phyloP scores from a whole-genome alignment of 345 rosid species.

The Bruguiera parviflora region DNA sequence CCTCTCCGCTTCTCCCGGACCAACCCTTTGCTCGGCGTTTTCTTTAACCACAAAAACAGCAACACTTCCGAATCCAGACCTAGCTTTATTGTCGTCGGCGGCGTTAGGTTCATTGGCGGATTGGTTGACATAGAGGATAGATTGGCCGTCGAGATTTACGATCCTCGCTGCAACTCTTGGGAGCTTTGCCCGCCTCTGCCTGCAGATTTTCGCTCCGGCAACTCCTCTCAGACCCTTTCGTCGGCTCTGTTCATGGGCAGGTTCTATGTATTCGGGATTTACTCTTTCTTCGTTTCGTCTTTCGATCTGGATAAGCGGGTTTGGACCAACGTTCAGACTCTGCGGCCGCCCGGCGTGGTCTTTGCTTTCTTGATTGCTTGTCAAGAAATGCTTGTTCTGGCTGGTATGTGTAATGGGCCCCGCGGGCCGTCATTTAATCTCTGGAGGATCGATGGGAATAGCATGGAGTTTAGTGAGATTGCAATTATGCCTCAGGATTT shows the following conservation, averaged over 20 bases:
- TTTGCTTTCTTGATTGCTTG: slow-evolving; percentile 65
- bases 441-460: slow-evolving; percentile 55
- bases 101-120: slow-evolving; percentile 60
- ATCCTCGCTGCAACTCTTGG: slow-evolving; percentile 60
- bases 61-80: not conserved
- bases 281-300: slow-evolving; percentile 48
- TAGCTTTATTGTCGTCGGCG: slow-evolving; percentile 65
- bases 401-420: slow-evolving; percentile 52
- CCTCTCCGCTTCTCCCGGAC: slow-evolving; percentile 52
- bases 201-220: slow-evolving; percentile 55
- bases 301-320: slow-evolving; percentile 50
- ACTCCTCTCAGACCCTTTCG: slow-evolving; percentile 53
- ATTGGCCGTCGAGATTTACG: slow-evolving; percentile 63
- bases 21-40: slow-evolving; percentile 61
- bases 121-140: slow-evolving; percentile 79
- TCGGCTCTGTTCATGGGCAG: slow-evolving; percentile 49
- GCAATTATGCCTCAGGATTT: slow-evolving; percentile 63
- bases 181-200: slow-evolving; percentile 71
- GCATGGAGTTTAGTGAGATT: slow-evolving; percentile 68
- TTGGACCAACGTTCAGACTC: slow-evolving; percentile 68
- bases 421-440: slow-evolving; percentile 57
- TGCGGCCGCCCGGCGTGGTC: slow-evolving; percentile 68
- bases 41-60: slow-evolving; percentile 9
- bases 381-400: slow-evolving; percentile 55
- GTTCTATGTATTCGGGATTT: slow-evolving; percentile 68